Base-by-base conservation (phyloP, 2,329 filamentous ascomycete genomes). In the Fonsecaea erecta region DNA sequence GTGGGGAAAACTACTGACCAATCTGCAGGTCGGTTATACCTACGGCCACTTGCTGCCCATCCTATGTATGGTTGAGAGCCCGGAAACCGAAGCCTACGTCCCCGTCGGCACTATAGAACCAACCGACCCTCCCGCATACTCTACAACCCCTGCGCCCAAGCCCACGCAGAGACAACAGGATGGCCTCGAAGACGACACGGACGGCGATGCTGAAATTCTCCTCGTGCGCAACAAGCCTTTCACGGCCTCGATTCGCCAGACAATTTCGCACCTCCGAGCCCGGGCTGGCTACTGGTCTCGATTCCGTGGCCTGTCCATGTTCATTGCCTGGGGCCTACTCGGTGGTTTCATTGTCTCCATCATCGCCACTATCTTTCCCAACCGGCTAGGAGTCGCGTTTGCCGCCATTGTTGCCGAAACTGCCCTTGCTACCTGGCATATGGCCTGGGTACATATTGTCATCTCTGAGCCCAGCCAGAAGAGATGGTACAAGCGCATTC, bases 361-460 rank as follows among this genome's bases (percentile, higher is more conserved):
- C 68, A 73, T 90, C 71, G 69, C 77, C 18, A 72, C 74, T 35
- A 69, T 80, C 43, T 74, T 85, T 21, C 57, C 83, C 64, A 76
- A 80, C 63, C 74, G 80, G 57, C 70, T 88, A 60, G 74, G 79
- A 69, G 69, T 78, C 72, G 75, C 79, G 28, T 43, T 90, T 61
- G 80, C 81, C 60, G 82, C 82, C 60, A 82, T 89, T 56, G 63
- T 90, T 48, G 82, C 86, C 28, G 82, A 85, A 58, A 76, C 94
- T 24, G 76, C 85, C 21, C 81, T 91, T 34, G 85, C 89, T 40
- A 90, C 90, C 73, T 77, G 94, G 65, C 85, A 87, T 75, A 85
- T 93, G 71, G 85, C 87, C 60, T 97, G 93, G 92, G 91, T 93
- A 2, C 92, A 97, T 77, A 88, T 91, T 73, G 86, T 96, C 75